Evolutionary conservation across 768 basidiomycete species (phyloP), one percentile per base, ranked within the genome.

Genomic region (Botryobasidium botryosum): DNA sequence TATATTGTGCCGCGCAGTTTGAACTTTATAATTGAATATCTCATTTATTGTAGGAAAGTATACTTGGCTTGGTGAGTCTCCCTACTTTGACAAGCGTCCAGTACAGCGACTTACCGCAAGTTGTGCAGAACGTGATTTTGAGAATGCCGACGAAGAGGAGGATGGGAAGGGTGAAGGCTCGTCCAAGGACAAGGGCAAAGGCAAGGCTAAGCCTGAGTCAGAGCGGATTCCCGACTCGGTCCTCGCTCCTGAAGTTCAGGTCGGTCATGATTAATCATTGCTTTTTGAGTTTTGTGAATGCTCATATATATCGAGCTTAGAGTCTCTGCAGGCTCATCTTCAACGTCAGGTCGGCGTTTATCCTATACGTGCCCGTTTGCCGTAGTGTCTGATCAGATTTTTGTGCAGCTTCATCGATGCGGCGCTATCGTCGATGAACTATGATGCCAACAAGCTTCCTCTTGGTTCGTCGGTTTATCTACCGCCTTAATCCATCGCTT

Each of bases 391-490:
- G n/a, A n/a, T n/a, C 17, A 33, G 18, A 12, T 21, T 31, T 27
- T 15, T 29, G 17, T 15, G 5, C 46, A 74, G 72, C 21, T 52
- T 74, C 47, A 70, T 75, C 20, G 65, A 70, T 39, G 71, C 70
- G 0, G 64, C 66, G 35, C 56, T 77, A 53, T 69, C 70, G 13
- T 69, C 71, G 4, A 74, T 77, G 71, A 75, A 76, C 50, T 77
- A 77, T 49, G 75, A 77, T 53, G 75, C 74, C 3, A 68, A 69
- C 52, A 77, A 76, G 29, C 18, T 40, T 13, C 4, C 3, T 39
- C 21, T 18, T 39, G 37, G 37, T 18, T 8, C 10, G 20, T 10
- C 10, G 1, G 13, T 12, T 17, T 33, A 33, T 33, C 12, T 17
- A 33, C 1, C 23, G 37, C 12, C 24, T 21, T 12, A 12, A 39